Conservation (phyloP, 768 basidiomycete genomes). For the Suillus subluteus region DNA sequence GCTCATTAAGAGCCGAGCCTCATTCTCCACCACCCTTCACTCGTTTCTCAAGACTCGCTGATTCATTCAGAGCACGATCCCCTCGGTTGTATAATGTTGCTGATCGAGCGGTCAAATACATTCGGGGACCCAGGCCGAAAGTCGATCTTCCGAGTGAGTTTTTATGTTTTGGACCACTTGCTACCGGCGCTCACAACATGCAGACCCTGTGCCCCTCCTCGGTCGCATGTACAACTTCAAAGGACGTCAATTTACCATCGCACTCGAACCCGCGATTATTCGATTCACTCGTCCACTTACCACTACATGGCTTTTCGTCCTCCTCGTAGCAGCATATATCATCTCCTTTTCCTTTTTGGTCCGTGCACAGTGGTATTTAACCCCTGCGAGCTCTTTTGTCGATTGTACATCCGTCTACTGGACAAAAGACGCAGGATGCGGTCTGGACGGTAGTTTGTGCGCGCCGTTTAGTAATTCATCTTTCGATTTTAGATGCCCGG, state of each 20-base stretch:
- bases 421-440: slow-evolving; percentile 70
- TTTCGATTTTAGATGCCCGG: slow-evolving; percentile 82
- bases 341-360: slow-evolving; percentile 73
- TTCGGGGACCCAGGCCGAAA: slow-evolving; percentile 65
- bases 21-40: not conserved
- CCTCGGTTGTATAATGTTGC: slow-evolving; percentile 24
- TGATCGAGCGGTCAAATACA: slow-evolving; percentile 35
- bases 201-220: slow-evolving; percentile 60
- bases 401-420: slow-evolving; percentile 75
- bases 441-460: slow-evolving; percentile 69
- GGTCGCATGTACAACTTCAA: slow-evolving; percentile 48
- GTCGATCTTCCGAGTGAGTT: slow-evolving; percentile 49
- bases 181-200: slow-evolving; percentile 9
- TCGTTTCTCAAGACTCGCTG: slow-evolving; percentile 12
- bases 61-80: slow-evolving; percentile 4
- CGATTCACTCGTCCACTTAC: slow-evolving; percentile 56
- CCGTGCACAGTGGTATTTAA: slow-evolving; percentile 72
- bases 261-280: slow-evolving; percentile 59
- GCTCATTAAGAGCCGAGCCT: not conserved
- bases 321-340: slow-evolving; percentile 66
- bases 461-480: slow-evolving; percentile 61
- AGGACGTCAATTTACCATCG: slow-evolving; percentile 40
- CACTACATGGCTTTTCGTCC: slow-evolving; percentile 53
- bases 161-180: not conserved
- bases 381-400: slow-evolving; percentile 63